Evolutionary conservation across 106 monocot genomes (phyloP), one percentile per base, ranked within the genome.

Genomic region (Dioscorea dumetorum): DNA sequence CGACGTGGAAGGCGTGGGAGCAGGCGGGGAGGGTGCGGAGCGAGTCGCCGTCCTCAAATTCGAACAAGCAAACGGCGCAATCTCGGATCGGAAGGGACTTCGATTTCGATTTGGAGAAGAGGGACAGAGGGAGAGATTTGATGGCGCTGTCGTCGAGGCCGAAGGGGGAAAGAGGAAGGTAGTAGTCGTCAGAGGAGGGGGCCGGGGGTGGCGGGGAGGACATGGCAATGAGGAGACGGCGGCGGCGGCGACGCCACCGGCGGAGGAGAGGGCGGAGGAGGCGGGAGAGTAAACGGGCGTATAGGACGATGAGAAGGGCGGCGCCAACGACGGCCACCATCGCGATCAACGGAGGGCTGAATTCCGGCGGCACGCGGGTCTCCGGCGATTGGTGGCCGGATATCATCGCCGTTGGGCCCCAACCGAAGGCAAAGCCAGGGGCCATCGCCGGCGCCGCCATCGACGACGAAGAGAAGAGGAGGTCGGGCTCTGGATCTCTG

Each of bases 11-110:
- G 61, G 81, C 79, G 70, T 95, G 95, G 24, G 84, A 70, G 76
- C 95, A 95, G 22, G 80, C 20, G 22, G 95, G 95, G 19, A 95
- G 79, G 24, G 91, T 78, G 24, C 95, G 83, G 21, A 95, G 70
- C 34, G 68, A 67, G 62, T 95, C 95, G 65, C 74, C 81, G 72
- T 91, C 87, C 52, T 85, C 88, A 80, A 95, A 95, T 75, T 95
- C 95, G 48, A 91, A 61, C 50, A 95, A 76, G 70, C 95, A 95
- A 24, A 95, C 91, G 4, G 95, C 91, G 81, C 95, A 95, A 24
- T 95, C 95, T 6, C 91, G 70, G 48, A 72, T 65, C 21, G 73
- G 62, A 22, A 70, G 63, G 14, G 73, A 66, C 63, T 76, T 77
- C 18, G 67, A 66, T 60, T 84, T 81, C 22, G 83, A 57, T 63